Percentiles rank a stretch among this genome's conserved stretches.
Evolutionary conservation across 139 green algal species (phyloP).

Genomic region (Micromonas commoda): DNA sequence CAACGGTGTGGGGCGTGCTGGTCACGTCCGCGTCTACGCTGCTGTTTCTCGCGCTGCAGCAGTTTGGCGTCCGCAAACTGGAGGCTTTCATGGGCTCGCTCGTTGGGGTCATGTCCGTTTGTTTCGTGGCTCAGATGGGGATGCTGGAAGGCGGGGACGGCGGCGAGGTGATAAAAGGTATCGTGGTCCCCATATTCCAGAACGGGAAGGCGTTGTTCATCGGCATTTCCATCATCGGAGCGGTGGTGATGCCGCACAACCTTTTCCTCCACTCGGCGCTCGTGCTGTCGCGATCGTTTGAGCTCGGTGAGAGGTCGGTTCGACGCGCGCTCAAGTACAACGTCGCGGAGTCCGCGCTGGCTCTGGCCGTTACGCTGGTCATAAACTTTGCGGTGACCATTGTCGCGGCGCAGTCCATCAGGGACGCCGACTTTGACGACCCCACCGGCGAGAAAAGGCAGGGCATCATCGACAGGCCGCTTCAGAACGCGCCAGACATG

Average conservation of each 20-base stretch:
- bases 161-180: constrained; percentile 46
- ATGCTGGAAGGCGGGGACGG: constrained; percentile 4
- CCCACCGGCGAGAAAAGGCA: constrained; percentile 1
- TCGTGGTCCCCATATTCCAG: constrained; percentile 50
- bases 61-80: constrained; percentile 52
- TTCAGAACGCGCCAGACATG: constrained; percentile 28
- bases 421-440: not conserved
- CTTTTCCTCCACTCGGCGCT: constrained; percentile 83
- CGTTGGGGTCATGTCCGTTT: constrained; percentile 41
- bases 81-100: constrained; percentile 64
- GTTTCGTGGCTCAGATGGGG: constrained; percentile 43
- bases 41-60: constrained; percentile 40
- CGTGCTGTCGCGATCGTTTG: constrained; percentile 47
- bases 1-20: constrained; percentile 44
- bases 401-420: constrained; percentile 40
- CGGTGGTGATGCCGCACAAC: constrained; percentile 81
- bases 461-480: constrained; percentile 17
- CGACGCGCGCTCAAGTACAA: constrained; percentile 63
- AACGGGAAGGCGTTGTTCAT: constrained; percentile 37
- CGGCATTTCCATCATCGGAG: constrained; percentile 53
- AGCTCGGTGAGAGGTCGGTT: constrained; percentile 10
- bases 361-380: constrained; percentile 58
- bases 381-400: constrained; percentile 82
- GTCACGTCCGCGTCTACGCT: constrained; percentile 45
- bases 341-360: constrained; percentile 62